Evolutionary conservation across 1,284 basidiomycete species (phyloP).

Genomic region (Sporisorium reilianum): DNA sequence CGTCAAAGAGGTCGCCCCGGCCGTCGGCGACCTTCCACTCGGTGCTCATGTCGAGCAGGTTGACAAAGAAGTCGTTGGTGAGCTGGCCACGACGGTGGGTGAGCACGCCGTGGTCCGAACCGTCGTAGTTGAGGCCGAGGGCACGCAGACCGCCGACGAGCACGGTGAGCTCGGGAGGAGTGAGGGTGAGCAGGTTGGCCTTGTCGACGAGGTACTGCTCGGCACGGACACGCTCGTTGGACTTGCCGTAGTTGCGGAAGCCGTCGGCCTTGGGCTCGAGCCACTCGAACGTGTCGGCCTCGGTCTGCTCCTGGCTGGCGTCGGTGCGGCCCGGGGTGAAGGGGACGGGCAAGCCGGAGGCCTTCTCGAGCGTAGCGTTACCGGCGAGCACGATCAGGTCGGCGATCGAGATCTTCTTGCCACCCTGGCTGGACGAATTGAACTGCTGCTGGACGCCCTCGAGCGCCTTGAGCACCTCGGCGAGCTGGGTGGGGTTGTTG

Average conservation of each 20-base stretch:
- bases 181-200: constrained; percentile 44
- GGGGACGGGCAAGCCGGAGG: constrained; percentile 40
- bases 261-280: constrained; percentile 43
- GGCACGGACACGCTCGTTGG: constrained; percentile 37
- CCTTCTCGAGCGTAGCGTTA: constrained; percentile 49
- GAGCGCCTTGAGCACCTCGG: constrained; percentile 41
- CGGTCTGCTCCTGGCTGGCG: constrained; percentile 40
- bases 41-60: constrained; percentile 48
- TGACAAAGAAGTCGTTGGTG: constrained; percentile 47
- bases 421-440: constrained; percentile 40
- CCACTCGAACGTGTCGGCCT: constrained; percentile 36
- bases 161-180: constrained; percentile 41
- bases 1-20: constrained; percentile 36
- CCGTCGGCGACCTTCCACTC: constrained; percentile 46
- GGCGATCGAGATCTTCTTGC: constrained; percentile 48
- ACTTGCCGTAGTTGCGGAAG: constrained; percentile 42
- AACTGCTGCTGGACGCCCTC: constrained; percentile 48
- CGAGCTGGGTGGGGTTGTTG: constrained; percentile 41
- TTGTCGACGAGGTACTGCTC: constrained; percentile 47
- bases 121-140: constrained; percentile 44
- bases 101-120: constrained; percentile 35
- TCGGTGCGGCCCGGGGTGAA: constrained; percentile 47
- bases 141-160: constrained; percentile 47
- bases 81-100: constrained; percentile 40
- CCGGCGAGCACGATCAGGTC: constrained; percentile 44